Evolutionary conservation across 1,139 yeast genomes (phyloP).

Genomic region (Suhomyces terraborum): DNA sequence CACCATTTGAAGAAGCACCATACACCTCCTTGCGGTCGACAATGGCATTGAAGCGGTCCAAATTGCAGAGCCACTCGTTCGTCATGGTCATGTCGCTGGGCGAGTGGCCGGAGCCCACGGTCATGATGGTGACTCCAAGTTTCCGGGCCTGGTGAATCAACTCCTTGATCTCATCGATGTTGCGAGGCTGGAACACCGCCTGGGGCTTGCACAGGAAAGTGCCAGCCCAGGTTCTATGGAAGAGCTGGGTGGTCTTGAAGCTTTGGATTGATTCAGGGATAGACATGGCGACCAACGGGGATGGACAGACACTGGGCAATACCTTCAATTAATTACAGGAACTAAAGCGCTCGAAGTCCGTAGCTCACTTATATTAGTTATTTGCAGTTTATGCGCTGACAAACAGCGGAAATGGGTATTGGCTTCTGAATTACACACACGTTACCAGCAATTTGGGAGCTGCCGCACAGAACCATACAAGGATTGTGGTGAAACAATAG

Average conservation of each 20-base stretch:
- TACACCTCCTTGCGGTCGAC: slow-evolving; percentile 41
- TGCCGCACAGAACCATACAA: too few relatives aligned
- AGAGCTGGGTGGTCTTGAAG: slow-evolving; percentile 39
- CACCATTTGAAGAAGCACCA: slow-evolving; percentile 41
- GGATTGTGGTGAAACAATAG: too few relatives aligned
- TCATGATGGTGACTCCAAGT: slow-evolving; percentile 67
- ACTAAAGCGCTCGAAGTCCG: too few relatives aligned
- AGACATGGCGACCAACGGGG: too few relatives aligned
- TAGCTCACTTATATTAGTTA: too few relatives aligned
- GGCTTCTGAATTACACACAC: too few relatives aligned
- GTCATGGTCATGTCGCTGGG: slow-evolving; percentile 93
- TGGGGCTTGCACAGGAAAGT: slow-evolving; percentile 79
- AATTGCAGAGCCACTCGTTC: slow-evolving; percentile 81
- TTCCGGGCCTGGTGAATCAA: slow-evolving; percentile 67
- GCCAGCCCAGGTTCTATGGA: slow-evolving; percentile 88
- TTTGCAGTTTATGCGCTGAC: too few relatives aligned
- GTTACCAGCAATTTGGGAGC: too few relatives aligned
- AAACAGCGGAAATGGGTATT: too few relatives aligned
- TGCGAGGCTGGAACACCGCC: slow-evolving; percentile 73
- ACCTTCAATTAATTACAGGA: too few relatives aligned
- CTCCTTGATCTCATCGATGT: slow-evolving; percentile 60
- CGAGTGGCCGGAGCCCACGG: slow-evolving; percentile 94
- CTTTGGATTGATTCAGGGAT: slow-evolving; percentile 36
- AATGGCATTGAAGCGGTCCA: slow-evolving; percentile 70
- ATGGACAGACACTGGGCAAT: too few relatives aligned